Evolutionary conservation across 176 grass and related monocot genomes (phyloP).

Genomic region (Thalia dealbata): DNA sequence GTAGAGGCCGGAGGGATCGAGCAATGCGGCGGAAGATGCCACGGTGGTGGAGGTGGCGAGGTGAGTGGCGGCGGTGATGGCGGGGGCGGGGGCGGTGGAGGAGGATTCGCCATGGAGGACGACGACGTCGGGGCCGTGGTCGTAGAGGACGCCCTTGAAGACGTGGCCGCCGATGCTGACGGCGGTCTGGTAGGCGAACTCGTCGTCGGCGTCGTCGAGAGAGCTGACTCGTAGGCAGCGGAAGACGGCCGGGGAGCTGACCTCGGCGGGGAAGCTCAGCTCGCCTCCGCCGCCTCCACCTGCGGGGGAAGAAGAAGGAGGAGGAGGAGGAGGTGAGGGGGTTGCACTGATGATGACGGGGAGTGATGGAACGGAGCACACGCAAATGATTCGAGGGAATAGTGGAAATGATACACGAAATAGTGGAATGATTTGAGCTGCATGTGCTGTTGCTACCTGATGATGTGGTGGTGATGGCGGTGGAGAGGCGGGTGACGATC

Average conservation of each 20-base stretch:
- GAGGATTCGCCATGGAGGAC: slow-evolving; percentile 36
- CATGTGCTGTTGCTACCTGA: slow-evolving; percentile 44
- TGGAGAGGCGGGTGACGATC: not conserved
- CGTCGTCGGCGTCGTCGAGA: slow-evolving; percentile 76
- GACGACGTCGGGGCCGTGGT: slow-evolving; percentile 68
- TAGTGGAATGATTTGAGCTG: not conserved
- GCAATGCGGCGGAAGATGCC: slow-evolving; percentile 37
- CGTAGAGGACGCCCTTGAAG: slow-evolving; percentile 82
- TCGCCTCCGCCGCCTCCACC: slow-evolving; percentile 30
- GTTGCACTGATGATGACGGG: not conserved
- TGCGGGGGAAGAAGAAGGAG: not conserved
- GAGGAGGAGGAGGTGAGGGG: not conserved
- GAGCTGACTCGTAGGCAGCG: slow-evolving; percentile 77
- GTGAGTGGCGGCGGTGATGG: not conserved
- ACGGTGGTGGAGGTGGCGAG: slow-evolving; percentile 10
- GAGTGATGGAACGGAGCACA: slow-evolving; percentile 1
- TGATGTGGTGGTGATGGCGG: slow-evolving; percentile 41
- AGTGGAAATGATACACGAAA: not conserved
- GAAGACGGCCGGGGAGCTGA: slow-evolving; percentile 85
- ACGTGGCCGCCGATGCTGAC: slow-evolving; percentile 87
- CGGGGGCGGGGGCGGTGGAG: slow-evolving; percentile 25
- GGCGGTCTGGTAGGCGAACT: slow-evolving; percentile 89
- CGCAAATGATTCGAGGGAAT: slow-evolving; percentile 3
- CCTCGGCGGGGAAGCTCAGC: slow-evolving; percentile 70
- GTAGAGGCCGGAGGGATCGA: slow-evolving; percentile 61